Conservation (phyloP, 306 rosid species). For the Quercus robur region DNA sequence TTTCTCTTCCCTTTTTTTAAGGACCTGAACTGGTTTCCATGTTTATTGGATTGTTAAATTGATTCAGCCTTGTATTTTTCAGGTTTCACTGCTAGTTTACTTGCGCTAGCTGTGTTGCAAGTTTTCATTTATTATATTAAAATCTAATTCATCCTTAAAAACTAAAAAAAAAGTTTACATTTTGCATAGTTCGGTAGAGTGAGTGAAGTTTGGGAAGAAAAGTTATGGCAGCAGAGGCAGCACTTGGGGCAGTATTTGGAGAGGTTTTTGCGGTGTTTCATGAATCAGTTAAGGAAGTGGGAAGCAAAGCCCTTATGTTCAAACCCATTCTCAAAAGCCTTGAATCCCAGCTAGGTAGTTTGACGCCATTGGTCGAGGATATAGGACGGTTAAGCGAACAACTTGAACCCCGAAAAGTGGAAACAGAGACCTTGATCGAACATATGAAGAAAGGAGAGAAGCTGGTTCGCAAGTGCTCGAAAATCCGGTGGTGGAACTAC, state of each 20-base stretch:
- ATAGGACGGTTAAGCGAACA: constrained; percentile 16
- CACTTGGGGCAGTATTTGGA: constrained; percentile 28
- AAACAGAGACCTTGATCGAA: constrained; percentile 1
- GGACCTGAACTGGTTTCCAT: too few species aligned
- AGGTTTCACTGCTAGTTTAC: too few species aligned
- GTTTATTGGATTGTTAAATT: too few species aligned
- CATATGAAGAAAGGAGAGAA: constrained; percentile 18
- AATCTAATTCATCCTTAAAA: too few species aligned
- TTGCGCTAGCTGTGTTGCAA: too few species aligned
- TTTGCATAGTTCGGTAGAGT: too few species aligned
- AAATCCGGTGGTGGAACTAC: constrained; percentile 32
- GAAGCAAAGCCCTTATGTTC: constrained; percentile 23
- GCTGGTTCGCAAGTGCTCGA: constrained; percentile 31
- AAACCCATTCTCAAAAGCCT: constrained; percentile 16
- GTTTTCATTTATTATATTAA: too few species aligned
- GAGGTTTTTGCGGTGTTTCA: constrained; percentile 17
- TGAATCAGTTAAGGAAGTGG: neutral
- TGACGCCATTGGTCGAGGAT: constrained; percentile 19
- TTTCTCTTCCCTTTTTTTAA: too few species aligned
- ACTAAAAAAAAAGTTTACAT: too few species aligned
- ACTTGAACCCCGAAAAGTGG: constrained; percentile 26
- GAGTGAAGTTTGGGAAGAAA: too few species aligned
- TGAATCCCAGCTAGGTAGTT: neutral
- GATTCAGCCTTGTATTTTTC: too few species aligned
- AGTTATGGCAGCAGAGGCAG: constrained; percentile 6